These are phyloP conservation scores for Mucor circinelloides DNA, from an alignment of 371 early-diverging fungal genomes.

Conservation along the genomic window DNA sequence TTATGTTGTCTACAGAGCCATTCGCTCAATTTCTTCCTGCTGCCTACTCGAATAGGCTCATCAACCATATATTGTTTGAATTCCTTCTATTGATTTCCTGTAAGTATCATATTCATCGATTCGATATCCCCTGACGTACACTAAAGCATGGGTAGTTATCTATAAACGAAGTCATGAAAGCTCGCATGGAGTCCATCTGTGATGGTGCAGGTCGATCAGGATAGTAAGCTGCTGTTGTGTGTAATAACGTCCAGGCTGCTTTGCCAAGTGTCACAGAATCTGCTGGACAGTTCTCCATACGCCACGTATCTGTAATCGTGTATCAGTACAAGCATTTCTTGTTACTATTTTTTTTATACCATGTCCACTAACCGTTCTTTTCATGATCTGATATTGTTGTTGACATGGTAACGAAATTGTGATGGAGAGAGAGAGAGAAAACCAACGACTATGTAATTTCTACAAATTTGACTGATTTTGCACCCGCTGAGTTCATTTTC, in stretches of 20 bases:
- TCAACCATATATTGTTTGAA: slow-evolving; percentile 63
- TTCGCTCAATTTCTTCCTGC: slow-evolving; percentile 64
- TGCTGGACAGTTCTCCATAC: slow-evolving; percentile 73
- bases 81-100: slow-evolving; percentile 47
- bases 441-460: no score
- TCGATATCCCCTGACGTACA: not conserved
- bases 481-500: not conserved
- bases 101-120: not conserved
- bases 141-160: slow-evolving; percentile 92
- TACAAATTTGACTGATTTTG: not conserved
- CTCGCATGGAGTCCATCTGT: slow-evolving; percentile 77
- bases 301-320: slow-evolving; percentile 4
- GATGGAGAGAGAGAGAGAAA: not conserved
- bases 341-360: not conserved
- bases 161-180: slow-evolving; percentile 76
- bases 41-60: slow-evolving; percentile 81
- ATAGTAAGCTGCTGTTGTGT: slow-evolving; percentile 98
- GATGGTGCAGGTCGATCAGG: slow-evolving; percentile 82
- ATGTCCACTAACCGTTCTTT: not conserved
- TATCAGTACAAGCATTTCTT: not conserved
- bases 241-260: slow-evolving; percentile 97
- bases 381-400: not conserved
- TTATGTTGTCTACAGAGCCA: slow-evolving; percentile 97
- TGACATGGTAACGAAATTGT: not conserved
- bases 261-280: slow-evolving; percentile 83